These are phyloP conservation scores for Quercus parvula DNA, from an alignment of 306 rosid genomes.

Conservation along the genomic window DNA sequence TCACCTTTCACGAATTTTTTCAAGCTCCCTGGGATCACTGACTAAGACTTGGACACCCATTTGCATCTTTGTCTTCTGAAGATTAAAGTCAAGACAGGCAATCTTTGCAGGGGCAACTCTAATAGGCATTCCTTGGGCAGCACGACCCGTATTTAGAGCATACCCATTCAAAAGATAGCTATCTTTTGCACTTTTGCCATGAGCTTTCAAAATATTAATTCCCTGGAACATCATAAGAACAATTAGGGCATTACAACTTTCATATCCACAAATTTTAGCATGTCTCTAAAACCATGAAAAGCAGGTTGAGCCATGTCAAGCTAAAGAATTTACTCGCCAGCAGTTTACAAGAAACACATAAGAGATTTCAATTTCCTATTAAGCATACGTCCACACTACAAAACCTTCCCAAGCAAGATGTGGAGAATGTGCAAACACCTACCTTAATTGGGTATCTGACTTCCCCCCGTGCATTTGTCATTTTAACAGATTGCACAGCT, in stretches of 20 bases:
- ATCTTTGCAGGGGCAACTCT: conserved; percentile 92
- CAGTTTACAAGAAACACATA: not conserved
- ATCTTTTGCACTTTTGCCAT: conserved; percentile 91
- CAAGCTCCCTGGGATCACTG: conserved; percentile 90
- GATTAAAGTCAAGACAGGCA: conserved; percentile 97
- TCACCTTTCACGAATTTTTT: conserved; percentile 94
- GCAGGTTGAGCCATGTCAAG: not conserved
- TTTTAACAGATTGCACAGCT: conserved; percentile 85
- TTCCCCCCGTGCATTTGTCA: conserved; percentile 94
- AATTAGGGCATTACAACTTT: not conserved
- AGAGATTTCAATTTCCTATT: not conserved
- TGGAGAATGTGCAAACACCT: conserved; percentile 11
- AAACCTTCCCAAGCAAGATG: conserved; percentile 3
- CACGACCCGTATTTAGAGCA: conserved; percentile 91
- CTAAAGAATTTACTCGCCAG: not conserved
- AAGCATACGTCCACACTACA: not conserved
- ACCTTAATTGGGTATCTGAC: conserved; percentile 96
- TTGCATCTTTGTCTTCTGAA: conserved; percentile 99
- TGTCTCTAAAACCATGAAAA: not conserved
- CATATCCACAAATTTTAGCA: not conserved
- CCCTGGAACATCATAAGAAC: conserved; percentile 47
- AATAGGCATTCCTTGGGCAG: conserved; percentile 98
- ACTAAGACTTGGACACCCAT: conserved; percentile 95
- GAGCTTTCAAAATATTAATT: conserved; percentile 92
- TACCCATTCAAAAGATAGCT: conserved; percentile 92